Evolutionary conservation across 495 filamentous ascomycete genomes (phyloP).

Genomic region (Terfezia boudieri): DNA sequence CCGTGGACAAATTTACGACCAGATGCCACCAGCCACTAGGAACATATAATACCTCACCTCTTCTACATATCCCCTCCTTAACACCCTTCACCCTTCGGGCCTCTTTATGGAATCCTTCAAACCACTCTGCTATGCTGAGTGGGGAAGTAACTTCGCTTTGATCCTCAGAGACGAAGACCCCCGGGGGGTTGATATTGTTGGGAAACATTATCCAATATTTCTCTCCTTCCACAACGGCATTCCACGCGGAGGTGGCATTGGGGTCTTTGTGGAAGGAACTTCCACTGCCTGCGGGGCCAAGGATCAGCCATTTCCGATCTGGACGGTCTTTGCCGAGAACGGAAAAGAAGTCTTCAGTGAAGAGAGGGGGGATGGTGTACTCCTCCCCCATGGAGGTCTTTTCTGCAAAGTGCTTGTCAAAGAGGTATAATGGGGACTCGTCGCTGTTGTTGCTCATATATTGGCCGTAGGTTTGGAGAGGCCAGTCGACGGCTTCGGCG

Average conservation of each 20-base stretch:
- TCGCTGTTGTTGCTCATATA: conserved; percentile 72
- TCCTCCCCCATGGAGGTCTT: conserved; percentile 49
- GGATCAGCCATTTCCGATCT: conserved; percentile 79
- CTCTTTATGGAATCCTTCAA: conserved; percentile 74
- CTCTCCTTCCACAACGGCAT: conserved; percentile 69
- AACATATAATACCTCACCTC: conserved; percentile 83
- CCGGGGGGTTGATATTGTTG: conserved; percentile 49
- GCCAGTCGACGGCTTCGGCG: conserved; percentile 89
- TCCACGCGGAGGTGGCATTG: conserved; percentile 65
- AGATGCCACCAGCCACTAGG: conserved; percentile 92
- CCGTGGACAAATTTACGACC: conserved; percentile 65
- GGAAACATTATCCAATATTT: conserved; percentile 99
- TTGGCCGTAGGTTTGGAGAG: conserved; percentile 49
- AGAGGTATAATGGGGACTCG: conserved; percentile 83
- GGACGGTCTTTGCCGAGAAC: conserved; percentile 60
- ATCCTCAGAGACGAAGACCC: conserved; percentile 78
- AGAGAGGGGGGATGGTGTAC: conserved; percentile 73
- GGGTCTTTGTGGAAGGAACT: conserved; percentile 87
- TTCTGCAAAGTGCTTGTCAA: conserved; percentile 66
- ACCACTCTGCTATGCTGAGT: conserved; percentile 88
- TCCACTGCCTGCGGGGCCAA: conserved; percentile 73
- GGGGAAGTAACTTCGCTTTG: conserved; percentile 88
- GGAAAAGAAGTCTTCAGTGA: conserved; percentile 72
- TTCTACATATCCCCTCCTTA: conserved; percentile 63
- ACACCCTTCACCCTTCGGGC: conserved; percentile 59